Percentiles rank a stretch among this genome's conserved stretches.
Evolutionary conservation across 345 rosid genomes (phyloP).

Genomic region (Iberis pinnata): DNA sequence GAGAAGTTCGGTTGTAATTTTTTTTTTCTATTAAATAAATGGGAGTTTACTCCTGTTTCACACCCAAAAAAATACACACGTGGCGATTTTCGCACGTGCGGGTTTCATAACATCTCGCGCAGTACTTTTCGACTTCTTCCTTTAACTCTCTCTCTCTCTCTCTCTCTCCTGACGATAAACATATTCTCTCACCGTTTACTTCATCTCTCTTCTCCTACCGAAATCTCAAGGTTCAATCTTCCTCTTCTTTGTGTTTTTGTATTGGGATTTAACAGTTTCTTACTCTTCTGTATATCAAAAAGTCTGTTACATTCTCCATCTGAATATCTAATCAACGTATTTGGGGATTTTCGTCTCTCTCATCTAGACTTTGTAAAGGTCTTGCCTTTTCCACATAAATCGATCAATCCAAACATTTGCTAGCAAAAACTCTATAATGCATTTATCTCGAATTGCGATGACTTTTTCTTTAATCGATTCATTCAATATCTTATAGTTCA

Average conservation of each 20-base stretch:
- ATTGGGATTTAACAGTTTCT: not conserved
- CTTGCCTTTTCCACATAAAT: not conserved
- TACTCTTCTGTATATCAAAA: not conserved
- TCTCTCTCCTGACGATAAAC: constrained; percentile 2
- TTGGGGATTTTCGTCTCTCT: not conserved
- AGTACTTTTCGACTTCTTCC: not conserved
- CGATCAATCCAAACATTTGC: not conserved
- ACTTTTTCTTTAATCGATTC: constrained; percentile 1
- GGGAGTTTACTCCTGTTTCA: too few species aligned
- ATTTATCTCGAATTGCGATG: not conserved
- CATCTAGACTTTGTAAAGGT: constrained; percentile 11
- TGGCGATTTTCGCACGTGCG: constrained; percentile 17
- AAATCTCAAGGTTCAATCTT: constrained; percentile 17
- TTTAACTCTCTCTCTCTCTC: too few species aligned
- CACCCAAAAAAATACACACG: too few species aligned
- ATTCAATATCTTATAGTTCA: too few species aligned
- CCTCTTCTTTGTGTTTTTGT: not conserved
- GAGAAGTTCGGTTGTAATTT: too few species aligned
- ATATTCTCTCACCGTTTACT: constrained; percentile 12
- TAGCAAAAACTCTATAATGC: not conserved
- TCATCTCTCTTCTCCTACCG: not conserved
- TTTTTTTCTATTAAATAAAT: too few species aligned
- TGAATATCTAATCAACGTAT: constrained; percentile 1
- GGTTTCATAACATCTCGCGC: not conserved
- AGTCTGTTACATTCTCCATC: not conserved